Base-by-base conservation (phyloP, 805 yeast species). In the Hanseniaspora thailandica region DNA sequence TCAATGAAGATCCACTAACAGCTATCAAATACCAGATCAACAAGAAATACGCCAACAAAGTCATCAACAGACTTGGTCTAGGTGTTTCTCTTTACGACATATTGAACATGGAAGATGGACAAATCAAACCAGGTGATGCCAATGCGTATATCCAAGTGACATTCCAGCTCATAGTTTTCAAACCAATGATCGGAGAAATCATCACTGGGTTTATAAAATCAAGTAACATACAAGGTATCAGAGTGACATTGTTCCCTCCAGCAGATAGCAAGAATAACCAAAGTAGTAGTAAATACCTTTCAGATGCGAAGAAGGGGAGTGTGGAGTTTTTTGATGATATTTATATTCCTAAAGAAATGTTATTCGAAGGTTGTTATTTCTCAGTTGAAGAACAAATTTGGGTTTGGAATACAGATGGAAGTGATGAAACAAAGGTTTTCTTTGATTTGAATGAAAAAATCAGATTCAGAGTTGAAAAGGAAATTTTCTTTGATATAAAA, bases 131-230 rank as follows among this genome's bases (percentile, higher is more conserved):
- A 1, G 97, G 98, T 8, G 97, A 93, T 67, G 97, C 98, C 8
- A 87, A 89, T 1, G 75, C 87, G 4, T 89, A 75, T 61, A 80
- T 86, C 39, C 84, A 82, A 57, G 85, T 83, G 19, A 76, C 72
- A 53, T 86, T 88, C 63, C 70, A 97, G 49, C 73, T 84, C 45
- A 71, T 89, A 9, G 82, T 90, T 1, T 93, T 93, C 75, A 84
- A 89, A 58, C 98, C 98, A 0, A 90, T 90, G 66, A 81, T 86
- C 1, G 98, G 98, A 9, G 98, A 93, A 65, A 78, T 90, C 7
- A 66, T 93, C 25, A 82, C 88, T 0, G 98, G 98, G 1, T 87
- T 95, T 90, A 86, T 93, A 33, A 81, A 87, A 40, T 85, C 87
- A 59, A 86, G 96, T 69, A 76, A 88, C 4, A 76, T 80, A 22